These are phyloP conservation scores for Pseudogymnoascus sp. DNA, from an alignment of 2,329 filamentous ascomycete species.

Conservation along the genomic window DNA sequence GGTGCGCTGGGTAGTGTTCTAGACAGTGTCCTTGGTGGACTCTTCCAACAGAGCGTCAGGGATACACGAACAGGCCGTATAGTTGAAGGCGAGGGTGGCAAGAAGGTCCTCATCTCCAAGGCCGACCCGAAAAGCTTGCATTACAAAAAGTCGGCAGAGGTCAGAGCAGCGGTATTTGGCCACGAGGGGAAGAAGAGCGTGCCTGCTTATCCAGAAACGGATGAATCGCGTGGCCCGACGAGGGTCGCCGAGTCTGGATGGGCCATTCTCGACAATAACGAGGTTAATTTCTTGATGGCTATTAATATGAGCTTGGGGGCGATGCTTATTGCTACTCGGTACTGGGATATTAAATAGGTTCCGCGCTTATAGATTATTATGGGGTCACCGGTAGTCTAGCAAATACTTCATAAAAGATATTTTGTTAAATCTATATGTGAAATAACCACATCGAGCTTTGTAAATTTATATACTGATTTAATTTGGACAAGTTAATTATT, in stretches of 20 bases:
- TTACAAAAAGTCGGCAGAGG: constrained; percentile 30
- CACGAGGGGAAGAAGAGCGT: constrained; percentile 38
- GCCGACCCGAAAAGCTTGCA: constrained; percentile 25
- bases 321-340: constrained; percentile 51
- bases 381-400: neutral
- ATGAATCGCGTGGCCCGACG: constrained; percentile 25
- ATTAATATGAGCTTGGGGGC: constrained; percentile 68
- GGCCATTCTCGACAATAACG: constrained; percentile 88
- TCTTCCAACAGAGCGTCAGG: constrained; percentile 78
- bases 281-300: constrained; percentile 91
- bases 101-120: constrained; percentile 43
- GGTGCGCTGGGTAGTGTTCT: constrained; percentile 74
- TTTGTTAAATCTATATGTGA: neutral
- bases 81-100: constrained; percentile 75
- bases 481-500: neutral
- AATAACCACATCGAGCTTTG: neutral
- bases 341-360: constrained; percentile 11
- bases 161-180: constrained; percentile 38
- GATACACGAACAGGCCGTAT: constrained; percentile 80
- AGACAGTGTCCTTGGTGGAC: constrained; percentile 78
- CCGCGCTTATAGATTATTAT: neutral
- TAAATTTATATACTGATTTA: neutral
- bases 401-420: neutral
- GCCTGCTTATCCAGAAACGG: constrained; percentile 32
- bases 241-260: constrained; percentile 55